A percentile compares a stretch with the other conserved stretches of the same genome.
Evolutionary conservation across 805 yeast species (phyloP).

Genomic region (Yarrowia alimentaria): DNA sequence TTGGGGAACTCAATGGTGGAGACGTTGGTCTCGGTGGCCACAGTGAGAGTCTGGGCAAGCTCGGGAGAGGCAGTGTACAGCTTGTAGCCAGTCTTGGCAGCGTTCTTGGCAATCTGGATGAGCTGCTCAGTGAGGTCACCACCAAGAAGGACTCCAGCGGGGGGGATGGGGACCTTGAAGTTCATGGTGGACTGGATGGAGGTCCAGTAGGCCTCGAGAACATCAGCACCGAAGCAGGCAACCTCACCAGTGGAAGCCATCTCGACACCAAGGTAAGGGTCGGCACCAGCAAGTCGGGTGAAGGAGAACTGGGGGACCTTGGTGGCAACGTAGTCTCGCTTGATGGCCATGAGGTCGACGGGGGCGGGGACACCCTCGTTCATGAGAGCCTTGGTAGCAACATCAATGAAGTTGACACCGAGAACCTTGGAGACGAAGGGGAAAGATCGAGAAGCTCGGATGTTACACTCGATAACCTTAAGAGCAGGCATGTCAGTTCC

Average conservation of each 20-base stretch:
- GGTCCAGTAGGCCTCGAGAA: slow-evolving; percentile 94
- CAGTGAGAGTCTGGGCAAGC: slow-evolving; percentile 67
- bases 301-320: slow-evolving; percentile 98
- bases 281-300: slow-evolving; percentile 98
- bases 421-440: slow-evolving; percentile 97
- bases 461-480: slow-evolving; percentile 97
- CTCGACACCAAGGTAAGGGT: slow-evolving; percentile 97
- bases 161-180: slow-evolving; percentile 90
- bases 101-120: slow-evolving; percentile 67
- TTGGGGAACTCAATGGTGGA: slow-evolving; percentile 85
- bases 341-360: slow-evolving; percentile 72
- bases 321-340: slow-evolving; percentile 84
- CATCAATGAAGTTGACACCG: slow-evolving; percentile 91
- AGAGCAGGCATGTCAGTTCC: slow-evolving; percentile 60
- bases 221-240: slow-evolving; percentile 89
- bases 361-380: slow-evolving; percentile 71
- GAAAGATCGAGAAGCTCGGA: slow-evolving; percentile 98
- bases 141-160: slow-evolving; percentile 85
- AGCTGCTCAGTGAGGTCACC: slow-evolving; percentile 79
- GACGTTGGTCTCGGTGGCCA: slow-evolving; percentile 45
- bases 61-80: slow-evolving; percentile 72
- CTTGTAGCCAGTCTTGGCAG: slow-evolving; percentile 75
- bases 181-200: slow-evolving; percentile 96
- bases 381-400: slow-evolving; percentile 84
- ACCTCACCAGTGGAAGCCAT: slow-evolving; percentile 99